Conservation (phyloP, 2,329 filamentous ascomycete genomes). For the Mycogone perniciosa region DNA sequence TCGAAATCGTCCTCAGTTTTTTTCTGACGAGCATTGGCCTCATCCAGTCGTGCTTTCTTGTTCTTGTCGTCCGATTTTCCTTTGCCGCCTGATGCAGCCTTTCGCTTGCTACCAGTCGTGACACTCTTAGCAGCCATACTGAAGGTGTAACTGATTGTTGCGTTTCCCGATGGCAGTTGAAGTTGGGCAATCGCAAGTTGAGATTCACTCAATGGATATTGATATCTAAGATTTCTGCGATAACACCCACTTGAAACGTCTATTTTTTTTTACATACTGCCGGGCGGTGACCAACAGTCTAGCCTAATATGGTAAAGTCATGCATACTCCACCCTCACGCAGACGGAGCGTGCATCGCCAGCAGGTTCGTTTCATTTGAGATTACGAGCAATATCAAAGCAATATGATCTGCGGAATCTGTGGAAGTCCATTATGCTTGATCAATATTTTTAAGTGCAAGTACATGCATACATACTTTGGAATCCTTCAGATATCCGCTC, state of each 20-base stretch:
- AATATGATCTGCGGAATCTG: too few species aligned
- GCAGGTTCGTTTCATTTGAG: too few species aligned
- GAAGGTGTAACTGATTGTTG: slow-evolving; percentile 13
- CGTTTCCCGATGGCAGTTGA: slow-evolving; percentile 3
- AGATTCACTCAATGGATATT: slow-evolving; percentile 1
- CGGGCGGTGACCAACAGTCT: slow-evolving; percentile 27
- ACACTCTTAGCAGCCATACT: slow-evolving; percentile 44
- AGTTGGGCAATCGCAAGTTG: not conserved
- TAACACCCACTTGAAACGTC: slow-evolving; percentile 11
- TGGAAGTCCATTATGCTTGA: too few species aligned
- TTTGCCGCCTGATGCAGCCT: slow-evolving; percentile 42
- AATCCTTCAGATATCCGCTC: too few species aligned
- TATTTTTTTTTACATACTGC: slow-evolving; percentile 26
- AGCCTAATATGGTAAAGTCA: not conserved
- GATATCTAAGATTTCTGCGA: slow-evolving; percentile 13
- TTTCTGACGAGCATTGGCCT: slow-evolving; percentile 16
- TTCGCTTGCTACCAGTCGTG: slow-evolving; percentile 49
- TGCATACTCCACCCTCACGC: too few species aligned
- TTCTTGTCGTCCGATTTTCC: slow-evolving; percentile 33
- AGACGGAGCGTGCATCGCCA: too few species aligned
- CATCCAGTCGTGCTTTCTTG: slow-evolving; percentile 45
- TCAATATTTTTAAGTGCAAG: too few species aligned
- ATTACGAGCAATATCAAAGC: too few species aligned
- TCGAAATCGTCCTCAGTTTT: slow-evolving; percentile 37
- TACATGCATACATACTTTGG: too few species aligned